Evolutionary conservation across 2,329 filamentous ascomycete species (phyloP).

Genomic region (Didymella sp.): DNA sequence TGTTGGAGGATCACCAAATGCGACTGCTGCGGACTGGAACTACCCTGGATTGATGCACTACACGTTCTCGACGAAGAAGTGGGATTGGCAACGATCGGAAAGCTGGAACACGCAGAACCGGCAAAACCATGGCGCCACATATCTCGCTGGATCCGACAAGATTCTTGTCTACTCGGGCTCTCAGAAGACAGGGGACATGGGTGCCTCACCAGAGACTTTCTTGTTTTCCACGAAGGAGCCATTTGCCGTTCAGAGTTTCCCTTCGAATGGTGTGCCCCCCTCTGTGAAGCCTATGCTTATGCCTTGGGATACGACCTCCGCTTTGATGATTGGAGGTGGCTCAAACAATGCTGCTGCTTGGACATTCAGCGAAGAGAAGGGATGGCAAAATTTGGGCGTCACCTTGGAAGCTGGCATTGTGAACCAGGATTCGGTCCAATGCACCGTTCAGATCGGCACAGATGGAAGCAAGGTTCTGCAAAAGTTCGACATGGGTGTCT

Average conservation of each 20-base stretch:
- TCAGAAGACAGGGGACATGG: constrained; percentile 62
- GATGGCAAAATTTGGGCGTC: constrained; percentile 73
- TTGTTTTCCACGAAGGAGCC: constrained; percentile 71
- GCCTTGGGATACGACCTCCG: constrained; percentile 73
- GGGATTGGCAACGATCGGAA: constrained; percentile 63
- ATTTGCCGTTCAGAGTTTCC: constrained; percentile 65
- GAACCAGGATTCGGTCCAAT: constrained; percentile 66
- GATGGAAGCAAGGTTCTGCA: constrained; percentile 82
- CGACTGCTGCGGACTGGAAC: constrained; percentile 48
- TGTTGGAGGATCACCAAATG: constrained; percentile 69
- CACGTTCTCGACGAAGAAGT: constrained; percentile 62
- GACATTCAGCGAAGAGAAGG: constrained; percentile 68
- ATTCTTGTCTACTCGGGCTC: constrained; percentile 84
- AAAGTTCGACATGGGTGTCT: constrained; percentile 75
- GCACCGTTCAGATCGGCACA: constrained; percentile 70
- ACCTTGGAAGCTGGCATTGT: constrained; percentile 67
- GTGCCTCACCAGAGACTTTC: constrained; percentile 76
- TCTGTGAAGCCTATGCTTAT: constrained; percentile 74
- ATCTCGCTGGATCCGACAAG: constrained; percentile 71
- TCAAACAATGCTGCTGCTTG: constrained; percentile 71
- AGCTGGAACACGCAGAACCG: constrained; percentile 69
- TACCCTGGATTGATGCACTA: constrained; percentile 80
- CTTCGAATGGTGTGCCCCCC: constrained; percentile 60
- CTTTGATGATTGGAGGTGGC: constrained; percentile 77
- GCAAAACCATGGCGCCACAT: constrained; percentile 76